phyloP scores from a whole-genome alignment of 2,329 filamentous ascomycete species.

The Xylariaceae sp. region DNA sequence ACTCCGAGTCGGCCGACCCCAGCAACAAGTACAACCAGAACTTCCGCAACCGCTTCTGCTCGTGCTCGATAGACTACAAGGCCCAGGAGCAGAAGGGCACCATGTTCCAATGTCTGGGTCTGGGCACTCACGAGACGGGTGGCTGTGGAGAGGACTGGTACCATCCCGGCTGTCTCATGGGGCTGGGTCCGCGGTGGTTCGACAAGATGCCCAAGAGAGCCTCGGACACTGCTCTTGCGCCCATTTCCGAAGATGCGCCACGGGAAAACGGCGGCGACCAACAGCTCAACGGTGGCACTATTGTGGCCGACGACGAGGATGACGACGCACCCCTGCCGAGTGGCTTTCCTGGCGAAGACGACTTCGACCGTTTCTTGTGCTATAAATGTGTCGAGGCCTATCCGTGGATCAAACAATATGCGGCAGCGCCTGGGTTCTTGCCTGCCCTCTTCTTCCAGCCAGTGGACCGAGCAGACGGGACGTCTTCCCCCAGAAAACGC shows the following conservation, averaged over 20 bases:
- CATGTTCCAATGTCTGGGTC: constrained; percentile 93
- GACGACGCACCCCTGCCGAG: constrained; percentile 65
- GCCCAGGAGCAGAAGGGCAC: constrained; percentile 85
- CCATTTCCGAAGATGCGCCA: constrained; percentile 42
- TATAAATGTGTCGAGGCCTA: constrained; percentile 86
- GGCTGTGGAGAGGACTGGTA: constrained; percentile 98
- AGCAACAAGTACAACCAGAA: constrained; percentile 94
- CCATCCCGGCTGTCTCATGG: constrained; percentile 86
- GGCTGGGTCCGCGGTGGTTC: constrained; percentile 66
- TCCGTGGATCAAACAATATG: constrained; percentile 89
- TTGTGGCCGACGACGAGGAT: constrained; percentile 35
- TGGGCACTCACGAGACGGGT: constrained; percentile 71
- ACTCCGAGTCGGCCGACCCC: constrained; percentile 62
- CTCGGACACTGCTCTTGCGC: constrained; percentile 28
- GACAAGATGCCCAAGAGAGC: constrained; percentile 41
- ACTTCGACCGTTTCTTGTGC: constrained; percentile 85
- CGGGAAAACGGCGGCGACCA: constrained; percentile 13
- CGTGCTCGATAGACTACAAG: constrained; percentile 81
- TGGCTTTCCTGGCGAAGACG: constrained; percentile 81
- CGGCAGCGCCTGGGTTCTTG: constrained; percentile 71
- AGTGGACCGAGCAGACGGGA: constrained; percentile 5
- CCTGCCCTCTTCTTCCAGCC: constrained; percentile 53
- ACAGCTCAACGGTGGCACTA: constrained; percentile 16
- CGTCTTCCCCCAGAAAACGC: constrained; percentile 49
- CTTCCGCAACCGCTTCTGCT: constrained; percentile 87